phyloP scores from a whole-genome alignment of 2,329 filamentous ascomycete genomes.

The Alternaria novae-zelandiae region DNA sequence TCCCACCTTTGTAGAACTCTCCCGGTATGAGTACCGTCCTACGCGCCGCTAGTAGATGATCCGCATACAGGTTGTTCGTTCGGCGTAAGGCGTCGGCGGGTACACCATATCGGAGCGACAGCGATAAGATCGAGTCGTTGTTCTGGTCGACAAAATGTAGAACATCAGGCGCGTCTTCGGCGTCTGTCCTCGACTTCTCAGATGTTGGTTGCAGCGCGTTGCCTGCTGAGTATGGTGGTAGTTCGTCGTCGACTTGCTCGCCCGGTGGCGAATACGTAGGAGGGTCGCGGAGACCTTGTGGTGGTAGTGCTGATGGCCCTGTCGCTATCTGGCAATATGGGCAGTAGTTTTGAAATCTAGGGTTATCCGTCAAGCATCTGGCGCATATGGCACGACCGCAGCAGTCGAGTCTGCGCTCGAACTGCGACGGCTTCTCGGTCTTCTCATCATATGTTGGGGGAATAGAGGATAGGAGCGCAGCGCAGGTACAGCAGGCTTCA shows the following conservation, averaged over 20 bases:
- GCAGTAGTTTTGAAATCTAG: conserved; percentile 69
- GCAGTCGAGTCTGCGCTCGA: conserved; percentile 69
- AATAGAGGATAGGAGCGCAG: conserved; percentile 64
- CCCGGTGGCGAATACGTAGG: conserved; percentile 65
- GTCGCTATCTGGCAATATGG: conserved; percentile 80
- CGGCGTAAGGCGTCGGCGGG: conserved; percentile 67
- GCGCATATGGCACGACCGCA: conserved; percentile 76
- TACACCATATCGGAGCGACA: conserved; percentile 75
- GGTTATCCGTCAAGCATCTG: conserved; percentile 71
- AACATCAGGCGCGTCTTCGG: conserved; percentile 63
- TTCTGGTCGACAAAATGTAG: conserved; percentile 76
- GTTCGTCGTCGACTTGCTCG: conserved; percentile 44
- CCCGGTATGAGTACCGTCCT: conserved; percentile 75
- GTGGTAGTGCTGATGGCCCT: conserved; percentile 63
- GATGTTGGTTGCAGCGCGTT: conserved; percentile 29
- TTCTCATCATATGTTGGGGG: conserved; percentile 60
- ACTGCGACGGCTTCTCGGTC: conserved; percentile 66
- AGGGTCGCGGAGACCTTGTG: conserved; percentile 70
- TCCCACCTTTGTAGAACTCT: conserved; percentile 69
- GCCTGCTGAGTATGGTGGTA: conserved; percentile 54
- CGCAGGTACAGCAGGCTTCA: conserved; percentile 73
- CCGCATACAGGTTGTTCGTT: conserved; percentile 73
- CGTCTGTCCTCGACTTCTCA: conserved; percentile 38
- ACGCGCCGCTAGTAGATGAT: conserved; percentile 73
- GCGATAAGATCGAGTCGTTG: conserved; percentile 70